Conservation (phyloP, 202 grass and related monocot genomes). For the Setaria viridis region DNA sequence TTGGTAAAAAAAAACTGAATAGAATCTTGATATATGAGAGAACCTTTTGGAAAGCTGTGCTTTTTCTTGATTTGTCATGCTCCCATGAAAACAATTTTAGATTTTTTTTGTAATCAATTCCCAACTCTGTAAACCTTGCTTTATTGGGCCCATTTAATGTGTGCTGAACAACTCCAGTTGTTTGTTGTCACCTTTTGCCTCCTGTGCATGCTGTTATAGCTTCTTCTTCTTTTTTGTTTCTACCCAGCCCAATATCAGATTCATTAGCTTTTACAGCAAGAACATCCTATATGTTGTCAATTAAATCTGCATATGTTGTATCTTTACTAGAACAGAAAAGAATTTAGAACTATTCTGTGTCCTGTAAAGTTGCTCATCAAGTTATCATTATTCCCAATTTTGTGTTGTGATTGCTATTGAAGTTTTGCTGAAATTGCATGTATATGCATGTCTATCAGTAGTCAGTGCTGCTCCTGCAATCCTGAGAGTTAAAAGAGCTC, state of each 20-base stretch:
- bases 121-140: neutral
- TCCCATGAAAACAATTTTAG: slow-evolving; percentile 22
- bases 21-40: neutral
- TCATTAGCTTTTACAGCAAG: slow-evolving; percentile 12
- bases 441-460: neutral
- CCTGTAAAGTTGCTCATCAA: neutral
- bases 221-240: neutral
- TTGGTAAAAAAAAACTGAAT: neutral
- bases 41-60: neutral
- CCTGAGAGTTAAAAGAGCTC: slow-evolving; percentile 1
- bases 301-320: slow-evolving; percentile 18
- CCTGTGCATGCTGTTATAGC: neutral
- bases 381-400: neutral
- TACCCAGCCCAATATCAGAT: neutral
- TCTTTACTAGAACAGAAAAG: neutral
- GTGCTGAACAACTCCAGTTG: neutral
- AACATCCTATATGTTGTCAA: neutral
- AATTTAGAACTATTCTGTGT: neutral
- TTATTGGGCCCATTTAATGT: slow-evolving; percentile 5
- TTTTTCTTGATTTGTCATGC: neutral
- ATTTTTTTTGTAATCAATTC: neutral
- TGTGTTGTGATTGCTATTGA: neutral
- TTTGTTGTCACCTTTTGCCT: neutral
- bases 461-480: neutral
- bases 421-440: neutral